phyloP scores from a whole-genome alignment of 768 basidiomycete genomes.

The Trametes cinnabarina region DNA sequence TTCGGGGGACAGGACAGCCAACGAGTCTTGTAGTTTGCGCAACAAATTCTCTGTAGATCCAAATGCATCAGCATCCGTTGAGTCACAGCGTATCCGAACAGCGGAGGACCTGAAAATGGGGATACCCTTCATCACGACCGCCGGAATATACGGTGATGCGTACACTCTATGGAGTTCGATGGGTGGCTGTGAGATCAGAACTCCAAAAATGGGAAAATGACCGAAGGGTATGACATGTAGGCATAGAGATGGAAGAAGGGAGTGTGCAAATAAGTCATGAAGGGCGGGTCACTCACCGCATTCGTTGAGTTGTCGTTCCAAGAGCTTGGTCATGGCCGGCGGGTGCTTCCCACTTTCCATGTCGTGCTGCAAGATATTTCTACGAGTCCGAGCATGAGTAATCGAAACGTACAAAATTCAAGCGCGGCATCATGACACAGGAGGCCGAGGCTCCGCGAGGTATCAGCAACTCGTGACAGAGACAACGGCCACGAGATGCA shows the following conservation, averaged over 20 bases:
- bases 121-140: conserved; percentile 9
- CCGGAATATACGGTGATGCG: not conserved
- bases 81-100: not conserved
- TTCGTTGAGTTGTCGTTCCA: conserved; percentile 88
- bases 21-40: conserved; percentile 72
- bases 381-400: conserved; percentile 5
- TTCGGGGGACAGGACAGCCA: conserved; percentile 86
- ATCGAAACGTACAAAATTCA: not conserved
- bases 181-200: conserved; percentile 13
- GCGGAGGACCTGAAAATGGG: conserved; percentile 17
- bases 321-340: conserved; percentile 80
- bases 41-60: conserved; percentile 64
- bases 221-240: conserved; percentile 1
- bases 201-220: conserved; percentile 6
- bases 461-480: conserved; percentile 4
- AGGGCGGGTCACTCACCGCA: conserved; percentile 61
- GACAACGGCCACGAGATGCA: not conserved
- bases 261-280: not conserved
- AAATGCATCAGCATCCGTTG: conserved; percentile 3
- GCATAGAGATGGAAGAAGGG: not conserved
- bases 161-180: conserved; percentile 6
- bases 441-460: not conserved
- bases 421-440: conserved; percentile 1
- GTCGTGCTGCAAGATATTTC: conserved; percentile 78
- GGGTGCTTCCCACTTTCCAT: conserved; percentile 80